A percentile compares a stretch with the other conserved stretches of the same genome.
Conservation (phyloP, 768 basidiomycete genomes). For the Termitomyces sp. region DNA sequence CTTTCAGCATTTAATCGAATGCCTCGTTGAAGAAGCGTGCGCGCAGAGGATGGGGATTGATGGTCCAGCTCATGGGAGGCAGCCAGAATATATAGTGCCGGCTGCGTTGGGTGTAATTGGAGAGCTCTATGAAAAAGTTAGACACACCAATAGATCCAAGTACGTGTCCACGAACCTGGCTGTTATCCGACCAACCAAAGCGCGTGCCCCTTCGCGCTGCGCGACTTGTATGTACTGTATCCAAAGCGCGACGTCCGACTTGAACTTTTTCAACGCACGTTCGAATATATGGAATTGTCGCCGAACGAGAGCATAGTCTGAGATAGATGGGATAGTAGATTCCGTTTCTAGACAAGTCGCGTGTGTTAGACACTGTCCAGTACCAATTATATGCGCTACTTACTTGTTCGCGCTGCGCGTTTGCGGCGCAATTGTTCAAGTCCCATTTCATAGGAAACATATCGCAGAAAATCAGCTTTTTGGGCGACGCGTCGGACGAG, state of each 20-base stretch:
- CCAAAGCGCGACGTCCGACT: constrained; percentile 83
- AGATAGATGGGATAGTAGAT: constrained; percentile 54
- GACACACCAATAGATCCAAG: too few relatives aligned
- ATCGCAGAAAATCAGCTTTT: constrained; percentile 85
- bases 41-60: constrained; percentile 70
- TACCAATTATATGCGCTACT: constrained; percentile 13
- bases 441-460: constrained; percentile 88
- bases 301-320: constrained; percentile 80
- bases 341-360: constrained; percentile 29
- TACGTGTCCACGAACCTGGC: constrained; percentile 52
- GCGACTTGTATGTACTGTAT: constrained; percentile 84
- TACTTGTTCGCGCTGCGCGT: constrained; percentile 67
- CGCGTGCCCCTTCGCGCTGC: constrained; percentile 70
- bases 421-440: constrained; percentile 78
- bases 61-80: constrained; percentile 79
- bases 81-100: constrained; percentile 77
- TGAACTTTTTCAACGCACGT: constrained; percentile 84
- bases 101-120: constrained; percentile 77
- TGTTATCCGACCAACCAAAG: constrained; percentile 75
- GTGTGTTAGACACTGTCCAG: background rate
- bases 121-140: constrained; percentile 52
- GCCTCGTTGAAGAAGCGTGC: constrained; percentile 80
- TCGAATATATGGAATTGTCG: constrained; percentile 89
- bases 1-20: constrained; percentile 72
- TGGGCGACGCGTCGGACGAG: constrained; percentile 80